phyloP scores from a whole-genome alignment of 768 basidiomycete species.

The Leccinum truebloodii region DNA sequence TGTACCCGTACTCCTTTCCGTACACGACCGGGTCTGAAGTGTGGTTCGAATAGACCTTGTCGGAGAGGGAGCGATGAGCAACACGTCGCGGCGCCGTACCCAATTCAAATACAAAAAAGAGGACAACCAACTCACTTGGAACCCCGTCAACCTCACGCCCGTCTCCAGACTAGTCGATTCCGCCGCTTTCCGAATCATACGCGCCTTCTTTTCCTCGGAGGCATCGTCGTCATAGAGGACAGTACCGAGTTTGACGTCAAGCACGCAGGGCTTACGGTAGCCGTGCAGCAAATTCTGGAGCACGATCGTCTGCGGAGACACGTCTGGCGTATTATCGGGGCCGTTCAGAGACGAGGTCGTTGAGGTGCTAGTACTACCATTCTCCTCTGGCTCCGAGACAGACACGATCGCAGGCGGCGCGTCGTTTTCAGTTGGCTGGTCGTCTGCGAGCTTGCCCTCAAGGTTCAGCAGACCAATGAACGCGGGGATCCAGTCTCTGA shows the following conservation, averaged over 20 bases:
- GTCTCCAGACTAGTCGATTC: constrained; percentile 73
- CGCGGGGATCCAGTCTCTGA: constrained; percentile 65
- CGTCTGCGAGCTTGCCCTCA: constrained; percentile 45
- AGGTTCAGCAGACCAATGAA: constrained; percentile 81
- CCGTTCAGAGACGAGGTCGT: constrained; percentile 36
- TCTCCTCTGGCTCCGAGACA: constrained; percentile 32
- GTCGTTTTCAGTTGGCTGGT: constrained; percentile 5
- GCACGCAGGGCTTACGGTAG: constrained; percentile 80
- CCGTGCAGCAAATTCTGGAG: constrained; percentile 78
- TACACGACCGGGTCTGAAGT: constrained; percentile 58
- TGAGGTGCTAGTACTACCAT: constrained; percentile 23
- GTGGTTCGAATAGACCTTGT: constrained; percentile 71
- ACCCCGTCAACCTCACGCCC: constrained; percentile 85
- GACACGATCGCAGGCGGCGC: constrained; percentile 26
- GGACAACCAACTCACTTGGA: constrained; percentile 60
- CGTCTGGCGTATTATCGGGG: background rate
- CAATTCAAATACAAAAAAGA: constrained; percentile 19
- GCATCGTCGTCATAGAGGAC: constrained; percentile 75
- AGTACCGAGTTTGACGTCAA: constrained; percentile 94
- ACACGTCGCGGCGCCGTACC: background rate
- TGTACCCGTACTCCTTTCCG: constrained; percentile 77
- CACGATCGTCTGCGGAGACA: constrained; percentile 64
- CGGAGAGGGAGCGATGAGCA: background rate
- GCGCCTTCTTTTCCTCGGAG: constrained; percentile 68
- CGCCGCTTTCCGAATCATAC: constrained; percentile 73